phyloP scores from a whole-genome alignment of 306 rosid genomes.

The Begonia masoniana region DNA sequence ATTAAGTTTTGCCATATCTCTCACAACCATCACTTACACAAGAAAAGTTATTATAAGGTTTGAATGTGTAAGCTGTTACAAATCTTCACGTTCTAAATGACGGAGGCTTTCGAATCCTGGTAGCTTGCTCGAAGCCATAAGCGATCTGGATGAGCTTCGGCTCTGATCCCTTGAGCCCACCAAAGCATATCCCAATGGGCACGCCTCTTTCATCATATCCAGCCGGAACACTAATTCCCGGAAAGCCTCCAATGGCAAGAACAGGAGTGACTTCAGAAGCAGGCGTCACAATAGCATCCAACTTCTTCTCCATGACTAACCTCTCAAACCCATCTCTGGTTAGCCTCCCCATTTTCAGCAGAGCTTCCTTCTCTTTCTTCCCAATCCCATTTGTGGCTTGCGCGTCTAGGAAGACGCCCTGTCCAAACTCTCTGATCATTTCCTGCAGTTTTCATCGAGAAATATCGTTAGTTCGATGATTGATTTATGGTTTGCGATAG shows the following conservation, averaged over 20 bases:
- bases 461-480: background rate
- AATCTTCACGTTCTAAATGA: background rate
- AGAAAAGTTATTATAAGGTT: background rate
- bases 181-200: conserved; percentile 26
- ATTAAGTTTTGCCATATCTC: conserved; percentile 24
- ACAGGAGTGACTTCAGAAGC: background rate
- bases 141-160: conserved; percentile 23
- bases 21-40: background rate
- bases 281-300: conserved; percentile 23
- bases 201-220: conserved; percentile 10
- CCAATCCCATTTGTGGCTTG: conserved; percentile 35
- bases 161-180: conserved; percentile 20
- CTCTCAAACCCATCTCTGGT: conserved; percentile 26
- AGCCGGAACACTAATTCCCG: conserved; percentile 19
- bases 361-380: conserved; percentile 13
- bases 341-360: too few species aligned
- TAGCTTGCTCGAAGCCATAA: conserved; percentile 24
- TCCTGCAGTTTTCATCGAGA: background rate
- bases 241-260: conserved; percentile 21
- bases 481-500: background rate
- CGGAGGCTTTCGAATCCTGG: conserved; percentile 22
- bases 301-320: conserved; percentile 15
- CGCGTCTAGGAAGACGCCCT: conserved; percentile 21
- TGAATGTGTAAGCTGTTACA: too few species aligned
- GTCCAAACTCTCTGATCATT: conserved; percentile 29